A percentile compares a stretch with the other conserved stretches of the same genome.
These are phyloP conservation scores for Helichrysum umbraculigerum DNA, from an alignment of 129 eudicot genomes.

Conservation along the genomic window DNA sequence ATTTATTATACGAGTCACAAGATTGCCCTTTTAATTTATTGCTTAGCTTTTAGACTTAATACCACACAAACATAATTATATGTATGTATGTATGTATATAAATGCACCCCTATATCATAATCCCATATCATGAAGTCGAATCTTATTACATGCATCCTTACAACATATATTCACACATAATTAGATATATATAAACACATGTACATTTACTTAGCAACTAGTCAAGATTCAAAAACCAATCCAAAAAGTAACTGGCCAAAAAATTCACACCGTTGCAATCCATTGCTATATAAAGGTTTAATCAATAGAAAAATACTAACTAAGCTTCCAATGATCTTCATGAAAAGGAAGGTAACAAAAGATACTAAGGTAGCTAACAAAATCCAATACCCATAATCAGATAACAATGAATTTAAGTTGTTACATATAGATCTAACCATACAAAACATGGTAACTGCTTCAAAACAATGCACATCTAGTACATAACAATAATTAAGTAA, in stretches of 20 bases:
- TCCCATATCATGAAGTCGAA: slow-evolving; percentile 9
- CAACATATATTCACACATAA: slow-evolving; percentile 15
- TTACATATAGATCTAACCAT: slow-evolving; percentile 33
- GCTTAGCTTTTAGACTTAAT: slow-evolving; percentile 9
- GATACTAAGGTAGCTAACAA: slow-evolving; percentile 16
- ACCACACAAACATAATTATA: not conserved
- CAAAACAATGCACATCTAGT: slow-evolving; percentile 25
- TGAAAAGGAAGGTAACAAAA: not conserved
- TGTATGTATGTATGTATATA: not conserved
- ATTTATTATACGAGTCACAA: not conserved
- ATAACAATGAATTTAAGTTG: slow-evolving; percentile 10
- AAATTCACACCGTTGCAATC: slow-evolving; percentile 4
- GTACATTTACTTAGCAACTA: not conserved
- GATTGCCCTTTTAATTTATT: slow-evolving; percentile 4
- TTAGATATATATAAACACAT: not conserved
- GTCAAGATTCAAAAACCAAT: slow-evolving; percentile 10
- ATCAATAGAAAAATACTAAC: not conserved
- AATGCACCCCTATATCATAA: slow-evolving; percentile 4
- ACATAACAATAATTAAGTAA: slow-evolving; percentile 12
- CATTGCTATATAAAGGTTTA: slow-evolving; percentile 14
- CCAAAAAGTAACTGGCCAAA: slow-evolving; percentile 8
- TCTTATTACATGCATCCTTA: slow-evolving; percentile 11
- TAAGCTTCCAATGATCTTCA: slow-evolving; percentile 17
- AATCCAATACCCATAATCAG: slow-evolving; percentile 24
- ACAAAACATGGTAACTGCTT: not conserved